These are phyloP conservation scores for Dichomitus squalens DNA, from an alignment of 1,284 basidiomycete genomes.

Conservation along the genomic window DNA sequence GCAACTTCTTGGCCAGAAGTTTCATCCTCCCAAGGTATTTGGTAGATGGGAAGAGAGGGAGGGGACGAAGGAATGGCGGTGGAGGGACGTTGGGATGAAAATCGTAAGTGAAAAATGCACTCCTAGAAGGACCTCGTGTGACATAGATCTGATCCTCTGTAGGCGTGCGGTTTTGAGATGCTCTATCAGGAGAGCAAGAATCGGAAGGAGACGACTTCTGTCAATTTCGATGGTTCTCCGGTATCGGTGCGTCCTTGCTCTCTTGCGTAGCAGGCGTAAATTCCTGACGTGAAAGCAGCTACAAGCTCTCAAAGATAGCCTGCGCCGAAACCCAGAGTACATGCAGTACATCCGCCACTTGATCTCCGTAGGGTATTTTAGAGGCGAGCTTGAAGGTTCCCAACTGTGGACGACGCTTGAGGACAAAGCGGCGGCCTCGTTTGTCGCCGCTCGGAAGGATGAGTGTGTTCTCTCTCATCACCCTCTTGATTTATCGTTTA, in stretches of 20 bases:
- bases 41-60: slow-evolving; percentile 72
- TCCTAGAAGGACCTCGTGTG: no score
- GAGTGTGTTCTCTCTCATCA: slow-evolving; percentile 53
- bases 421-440: slow-evolving; percentile 66
- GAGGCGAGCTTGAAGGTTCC: slow-evolving; percentile 75
- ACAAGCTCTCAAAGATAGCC: slow-evolving; percentile 63
- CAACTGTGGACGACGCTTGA: slow-evolving; percentile 75
- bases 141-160: neutral
- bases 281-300: slow-evolving; percentile 38
- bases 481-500: neutral
- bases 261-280: neutral
- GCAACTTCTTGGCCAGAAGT: slow-evolving; percentile 88
- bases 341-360: slow-evolving; percentile 69
- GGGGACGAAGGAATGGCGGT: slow-evolving; percentile 65
- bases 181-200: slow-evolving; percentile 82
- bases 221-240: slow-evolving; percentile 39
- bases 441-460: slow-evolving; percentile 60
- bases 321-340: slow-evolving; percentile 69
- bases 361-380: slow-evolving; percentile 71
- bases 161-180: slow-evolving; percentile 96
- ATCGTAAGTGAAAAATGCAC: slow-evolving; percentile 68
- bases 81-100: slow-evolving; percentile 90
- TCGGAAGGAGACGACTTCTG: slow-evolving; percentile 41
- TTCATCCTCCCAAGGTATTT: slow-evolving; percentile 90
- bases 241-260: slow-evolving; percentile 48